Evolutionary conservation across 2,329 filamentous ascomycete species (phyloP).

Genomic region (Alternaria hordeiaustralica): DNA sequence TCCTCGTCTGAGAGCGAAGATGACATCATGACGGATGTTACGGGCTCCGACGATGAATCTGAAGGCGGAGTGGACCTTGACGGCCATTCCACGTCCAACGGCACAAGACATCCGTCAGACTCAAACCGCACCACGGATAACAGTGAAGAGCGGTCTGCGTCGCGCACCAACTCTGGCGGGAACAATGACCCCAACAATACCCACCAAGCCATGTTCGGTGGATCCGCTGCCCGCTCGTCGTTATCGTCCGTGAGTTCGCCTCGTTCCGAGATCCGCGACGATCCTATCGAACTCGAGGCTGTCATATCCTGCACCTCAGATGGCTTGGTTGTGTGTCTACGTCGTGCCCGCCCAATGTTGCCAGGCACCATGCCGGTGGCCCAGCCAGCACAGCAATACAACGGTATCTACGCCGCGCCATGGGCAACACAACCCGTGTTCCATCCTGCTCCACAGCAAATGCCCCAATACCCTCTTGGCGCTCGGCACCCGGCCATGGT

Average conservation of each 20-base stretch:
- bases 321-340: slow-evolving; percentile 80
- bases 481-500: slow-evolving; percentile 49
- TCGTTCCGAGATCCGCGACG: slow-evolving; percentile 32
- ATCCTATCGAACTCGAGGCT: slow-evolving; percentile 76
- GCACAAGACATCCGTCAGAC: slow-evolving; percentile 25
- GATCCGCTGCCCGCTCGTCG: slow-evolving; percentile 35
- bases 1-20: slow-evolving; percentile 57
- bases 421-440: slow-evolving; percentile 74
- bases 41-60: slow-evolving; percentile 56
- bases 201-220: slow-evolving; percentile 34
- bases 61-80: slow-evolving; percentile 55
- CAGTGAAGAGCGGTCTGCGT: slow-evolving; percentile 27
- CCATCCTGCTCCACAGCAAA: slow-evolving; percentile 49
- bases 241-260: slow-evolving; percentile 38
- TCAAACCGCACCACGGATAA: slow-evolving; percentile 20
- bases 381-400: slow-evolving; percentile 34
- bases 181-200: slow-evolving; percentile 51
- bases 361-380: slow-evolving; percentile 50
- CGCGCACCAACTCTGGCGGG: slow-evolving; percentile 55
- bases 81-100: slow-evolving; percentile 23
- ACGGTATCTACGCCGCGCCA: slow-evolving; percentile 77
- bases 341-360: slow-evolving; percentile 74
- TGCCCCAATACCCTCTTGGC: slow-evolving; percentile 44
- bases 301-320: slow-evolving; percentile 93
- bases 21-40: slow-evolving; percentile 56